Evolutionary conservation across 2,329 filamentous ascomycete species (phyloP).

Genomic region (Cladosporium sp.): DNA sequence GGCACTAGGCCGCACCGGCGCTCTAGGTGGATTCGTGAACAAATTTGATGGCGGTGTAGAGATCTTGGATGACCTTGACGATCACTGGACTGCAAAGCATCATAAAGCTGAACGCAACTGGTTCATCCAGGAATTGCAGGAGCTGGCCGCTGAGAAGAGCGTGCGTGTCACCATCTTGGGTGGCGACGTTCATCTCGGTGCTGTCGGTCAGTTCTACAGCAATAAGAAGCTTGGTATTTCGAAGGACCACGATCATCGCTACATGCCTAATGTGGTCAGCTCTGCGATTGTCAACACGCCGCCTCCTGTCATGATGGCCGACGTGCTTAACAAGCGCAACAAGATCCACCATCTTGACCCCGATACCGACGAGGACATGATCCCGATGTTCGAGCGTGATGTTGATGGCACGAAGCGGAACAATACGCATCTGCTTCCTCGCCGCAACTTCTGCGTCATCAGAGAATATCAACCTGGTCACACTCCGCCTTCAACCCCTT

Average conservation of each 20-base stretch:
- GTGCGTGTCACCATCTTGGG: conserved; percentile 88
- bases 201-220: conserved; percentile 91
- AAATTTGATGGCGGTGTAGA: conserved; percentile 90
- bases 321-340: conserved; percentile 91
- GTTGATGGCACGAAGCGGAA: conserved; percentile 87
- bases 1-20: conserved; percentile 75
- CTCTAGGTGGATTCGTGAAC: conserved; percentile 79
- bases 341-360: conserved; percentile 65
- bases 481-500: conserved; percentile 70
- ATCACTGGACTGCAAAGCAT: conserved; percentile 95
- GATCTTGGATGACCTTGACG: conserved; percentile 86
- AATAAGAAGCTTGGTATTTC: conserved; percentile 78
- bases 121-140: conserved; percentile 87
- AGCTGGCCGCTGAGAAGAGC: conserved; percentile 88
- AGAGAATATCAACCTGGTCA: conserved; percentile 75
- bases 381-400: conserved; percentile 85
- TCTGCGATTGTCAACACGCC: conserved; percentile 94
- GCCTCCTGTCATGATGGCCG: conserved; percentile 81
- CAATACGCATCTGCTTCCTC: conserved; percentile 84
- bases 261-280: conserved; percentile 94
- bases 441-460: conserved; percentile 95
- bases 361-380: conserved; percentile 92
- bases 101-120: conserved; percentile 88
- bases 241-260: conserved; percentile 90
- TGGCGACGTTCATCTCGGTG: conserved; percentile 90